phyloP scores from a whole-genome alignment of 805 yeast species.

The Myxozyma lipomycoides region DNA sequence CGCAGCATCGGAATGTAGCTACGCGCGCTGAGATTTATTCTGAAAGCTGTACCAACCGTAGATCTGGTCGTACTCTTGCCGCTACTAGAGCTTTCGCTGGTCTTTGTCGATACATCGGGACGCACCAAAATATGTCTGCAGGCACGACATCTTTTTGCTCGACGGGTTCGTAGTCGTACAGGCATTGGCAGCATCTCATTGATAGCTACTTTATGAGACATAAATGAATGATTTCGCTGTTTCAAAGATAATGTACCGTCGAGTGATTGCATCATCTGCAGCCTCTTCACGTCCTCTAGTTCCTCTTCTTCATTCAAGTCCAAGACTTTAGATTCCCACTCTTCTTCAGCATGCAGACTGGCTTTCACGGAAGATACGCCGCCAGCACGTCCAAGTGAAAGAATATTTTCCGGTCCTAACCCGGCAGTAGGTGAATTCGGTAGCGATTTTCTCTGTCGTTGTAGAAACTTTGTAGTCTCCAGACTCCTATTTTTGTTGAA shows the following conservation, averaged over 20 bases:
- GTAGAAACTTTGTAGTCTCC: conserved; percentile 18
- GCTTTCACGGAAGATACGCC: conserved; percentile 12
- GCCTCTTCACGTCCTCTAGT: conserved; percentile 3
- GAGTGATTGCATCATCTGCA: background rate
- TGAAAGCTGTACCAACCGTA: conserved; percentile 13
- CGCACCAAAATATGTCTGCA: conserved; percentile 36
- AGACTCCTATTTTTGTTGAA: conserved; percentile 11
- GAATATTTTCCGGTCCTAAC: background rate
- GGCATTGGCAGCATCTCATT: conserved; percentile 30
- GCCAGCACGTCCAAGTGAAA: conserved; percentile 13
- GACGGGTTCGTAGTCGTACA: conserved; percentile 32
- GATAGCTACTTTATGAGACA: background rate
- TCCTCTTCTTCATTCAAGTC: conserved; percentile 2
- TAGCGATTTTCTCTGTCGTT: background rate
- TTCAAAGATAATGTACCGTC: background rate
- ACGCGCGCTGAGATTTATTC: conserved; percentile 15
- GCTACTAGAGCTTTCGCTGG: background rate
- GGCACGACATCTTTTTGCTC: conserved; percentile 33
- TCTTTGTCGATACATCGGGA: conserved; percentile 33
- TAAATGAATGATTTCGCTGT: conserved; percentile 6
- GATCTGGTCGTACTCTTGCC: background rate
- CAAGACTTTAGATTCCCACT: background rate
- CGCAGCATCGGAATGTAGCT: conserved; percentile 21
- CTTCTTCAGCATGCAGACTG: conserved; percentile 7
- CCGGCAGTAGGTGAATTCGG: background rate